Evolutionary conservation across 139 green algal species (phyloP).

Genomic region (Zygnema circumcarinatum): DNA sequence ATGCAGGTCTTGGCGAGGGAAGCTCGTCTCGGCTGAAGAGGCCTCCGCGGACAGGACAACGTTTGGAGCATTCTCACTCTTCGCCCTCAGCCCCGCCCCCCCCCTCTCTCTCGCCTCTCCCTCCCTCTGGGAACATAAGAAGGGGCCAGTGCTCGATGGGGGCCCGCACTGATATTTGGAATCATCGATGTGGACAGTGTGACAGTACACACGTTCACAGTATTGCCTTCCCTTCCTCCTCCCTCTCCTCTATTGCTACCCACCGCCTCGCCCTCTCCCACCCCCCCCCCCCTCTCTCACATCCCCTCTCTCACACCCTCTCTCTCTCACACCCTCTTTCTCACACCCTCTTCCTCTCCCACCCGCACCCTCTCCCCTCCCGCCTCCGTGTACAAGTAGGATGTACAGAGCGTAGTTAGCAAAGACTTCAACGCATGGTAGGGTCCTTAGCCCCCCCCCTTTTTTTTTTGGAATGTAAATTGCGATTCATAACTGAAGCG

Average conservation of each 20-base stretch:
- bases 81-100: conserved; percentile 63
- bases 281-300: neutral
- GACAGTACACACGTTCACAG: too few species aligned
- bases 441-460: too few species aligned
- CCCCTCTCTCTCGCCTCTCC: neutral
- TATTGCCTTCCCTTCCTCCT: neutral
- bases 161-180: too few species aligned
- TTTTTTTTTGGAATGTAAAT: too few species aligned
- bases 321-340: neutral
- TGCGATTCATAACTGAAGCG: too few species aligned
- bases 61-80: conserved; percentile 76
- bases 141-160: too few species aligned
- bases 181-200: too few species aligned
- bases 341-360: neutral
- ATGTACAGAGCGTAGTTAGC: too few species aligned
- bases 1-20: neutral
- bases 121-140: too few species aligned
- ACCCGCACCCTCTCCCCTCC: neutral
- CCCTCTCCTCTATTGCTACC: neutral
- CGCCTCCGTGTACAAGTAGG: too few species aligned
- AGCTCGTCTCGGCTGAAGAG: neutral
- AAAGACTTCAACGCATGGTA: too few species aligned
- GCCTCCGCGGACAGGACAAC: conserved; percentile 83
- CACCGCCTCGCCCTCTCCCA: neutral
- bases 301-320: neutral